A percentile compares a stretch with the other conserved stretches of the same genome.
phyloP scores from a whole-genome alignment of 225 moss, liverwort and hornwort genomes.

The Asterella californica region DNA sequence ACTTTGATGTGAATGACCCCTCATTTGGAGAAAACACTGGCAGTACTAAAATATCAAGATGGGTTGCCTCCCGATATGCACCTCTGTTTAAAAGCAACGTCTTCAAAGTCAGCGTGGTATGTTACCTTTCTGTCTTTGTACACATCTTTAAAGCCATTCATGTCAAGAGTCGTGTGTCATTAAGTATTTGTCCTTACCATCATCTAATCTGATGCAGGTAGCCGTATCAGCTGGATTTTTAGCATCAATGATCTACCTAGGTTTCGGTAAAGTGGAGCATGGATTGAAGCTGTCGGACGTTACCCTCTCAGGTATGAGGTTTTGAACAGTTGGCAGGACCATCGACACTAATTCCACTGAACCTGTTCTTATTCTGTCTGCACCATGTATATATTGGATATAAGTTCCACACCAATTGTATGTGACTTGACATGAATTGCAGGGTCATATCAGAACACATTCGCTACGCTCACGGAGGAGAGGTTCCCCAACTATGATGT shows the following conservation, averaged over 20 bases:
- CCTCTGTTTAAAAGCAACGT: slow-evolving; percentile 72
- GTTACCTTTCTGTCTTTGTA: background rate
- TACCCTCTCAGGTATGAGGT: slow-evolving; percentile 60
- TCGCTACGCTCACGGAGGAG: slow-evolving; percentile 73
- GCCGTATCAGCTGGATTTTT: slow-evolving; percentile 56
- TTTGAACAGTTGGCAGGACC: background rate
- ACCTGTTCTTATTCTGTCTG: too few species aligned
- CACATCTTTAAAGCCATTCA: background rate
- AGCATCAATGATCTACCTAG: slow-evolving; percentile 75
- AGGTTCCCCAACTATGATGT: slow-evolving; percentile 76
- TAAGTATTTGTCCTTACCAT: background rate
- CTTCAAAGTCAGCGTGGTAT: slow-evolving; percentile 75
- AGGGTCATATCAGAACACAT: slow-evolving; percentile 95
- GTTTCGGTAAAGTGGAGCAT: slow-evolving; percentile 78
- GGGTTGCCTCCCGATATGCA: slow-evolving; percentile 77
- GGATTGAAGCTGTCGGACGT: slow-evolving; percentile 92
- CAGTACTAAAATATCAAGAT: slow-evolving; percentile 67
- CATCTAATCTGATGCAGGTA: slow-evolving; percentile 40
- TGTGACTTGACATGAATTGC: background rate
- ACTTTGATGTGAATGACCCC: slow-evolving; percentile 62
- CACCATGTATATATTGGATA: background rate
- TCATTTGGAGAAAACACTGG: slow-evolving; percentile 74
- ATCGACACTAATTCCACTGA: background rate
- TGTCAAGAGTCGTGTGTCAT: background rate
- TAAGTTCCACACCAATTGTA: background rate